phyloP scores from a whole-genome alignment of 148 eudicot genomes.

The Rhododendron griersonianum region DNA sequence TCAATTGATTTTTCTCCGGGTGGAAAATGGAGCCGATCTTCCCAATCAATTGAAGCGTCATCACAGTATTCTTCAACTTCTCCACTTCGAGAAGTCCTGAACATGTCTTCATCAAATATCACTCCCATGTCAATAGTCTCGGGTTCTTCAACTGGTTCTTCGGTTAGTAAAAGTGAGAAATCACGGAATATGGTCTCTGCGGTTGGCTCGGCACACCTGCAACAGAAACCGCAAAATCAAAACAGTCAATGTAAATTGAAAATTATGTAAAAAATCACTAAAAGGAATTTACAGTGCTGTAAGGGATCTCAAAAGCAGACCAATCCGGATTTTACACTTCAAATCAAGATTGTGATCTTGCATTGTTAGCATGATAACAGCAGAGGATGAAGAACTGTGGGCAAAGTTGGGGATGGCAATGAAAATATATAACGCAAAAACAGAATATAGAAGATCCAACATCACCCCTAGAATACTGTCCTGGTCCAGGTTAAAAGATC shows the following conservation, averaged over 20 bases:
- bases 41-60: slow-evolving; percentile 56
- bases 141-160: slow-evolving; percentile 69
- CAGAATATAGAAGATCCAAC: not conserved
- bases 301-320: not conserved
- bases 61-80: slow-evolving; percentile 35
- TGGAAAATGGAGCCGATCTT: slow-evolving; percentile 78
- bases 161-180: slow-evolving; percentile 68
- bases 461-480: not conserved
- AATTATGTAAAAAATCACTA: not conserved
- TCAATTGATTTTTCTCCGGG: slow-evolving; percentile 55
- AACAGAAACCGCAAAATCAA: slow-evolving; percentile 5
- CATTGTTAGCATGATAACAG: not conserved
- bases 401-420: not conserved
- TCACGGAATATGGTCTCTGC: slow-evolving; percentile 59
- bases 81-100: slow-evolving; percentile 9
- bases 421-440: not conserved
- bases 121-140: slow-evolving; percentile 61
- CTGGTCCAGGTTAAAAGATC: not conserved
- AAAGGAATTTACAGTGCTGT: not conserved
- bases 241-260: not conserved
- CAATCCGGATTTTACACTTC: not conserved
- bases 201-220: slow-evolving; percentile 80
- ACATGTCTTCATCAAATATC: slow-evolving; percentile 46
- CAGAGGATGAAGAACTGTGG: not conserved
- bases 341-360: not conserved